A percentile compares a stretch with the other conserved stretches of the same genome.
These are phyloP conservation scores for Blastomyces gilchristii DNA, from an alignment of 2,329 filamentous ascomycete species.

Conservation along the genomic window DNA sequence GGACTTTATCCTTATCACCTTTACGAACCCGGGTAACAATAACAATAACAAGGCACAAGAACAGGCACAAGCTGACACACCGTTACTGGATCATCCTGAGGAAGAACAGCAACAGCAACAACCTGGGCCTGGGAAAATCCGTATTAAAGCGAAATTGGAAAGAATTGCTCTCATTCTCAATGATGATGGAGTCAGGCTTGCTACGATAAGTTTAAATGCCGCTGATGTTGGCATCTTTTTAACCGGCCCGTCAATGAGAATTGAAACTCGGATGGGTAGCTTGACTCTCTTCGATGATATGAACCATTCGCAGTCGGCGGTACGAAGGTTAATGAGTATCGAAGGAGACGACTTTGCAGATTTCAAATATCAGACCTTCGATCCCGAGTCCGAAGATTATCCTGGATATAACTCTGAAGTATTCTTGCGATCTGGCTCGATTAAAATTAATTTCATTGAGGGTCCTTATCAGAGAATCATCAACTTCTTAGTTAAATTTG, in stretches of 20 bases:
- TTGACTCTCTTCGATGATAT: conserved; percentile 86
- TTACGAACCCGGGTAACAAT: conserved; percentile 55
- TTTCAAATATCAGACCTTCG: conserved; percentile 95
- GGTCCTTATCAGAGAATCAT: conserved; percentile 98
- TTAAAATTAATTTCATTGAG: conserved; percentile 94
- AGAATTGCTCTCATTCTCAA: conserved; percentile 91
- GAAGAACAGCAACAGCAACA: conserved; percentile 21
- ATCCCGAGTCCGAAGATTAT: conserved; percentile 63
- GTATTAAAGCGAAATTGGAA: conserved; percentile 87
- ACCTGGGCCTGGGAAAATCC: conserved; percentile 59
- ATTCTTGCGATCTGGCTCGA: conserved; percentile 79
- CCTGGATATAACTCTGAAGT: conserved; percentile 93
- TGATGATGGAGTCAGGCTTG: conserved; percentile 90
- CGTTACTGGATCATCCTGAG: conserved; percentile 20
- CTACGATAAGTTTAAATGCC: conserved; percentile 83
- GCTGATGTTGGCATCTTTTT: conserved; percentile 87
- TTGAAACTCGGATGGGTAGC: conserved; percentile 78
- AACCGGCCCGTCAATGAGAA: conserved; percentile 72
- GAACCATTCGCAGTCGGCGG: conserved; percentile 70
- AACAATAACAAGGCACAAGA: conserved; percentile 28
- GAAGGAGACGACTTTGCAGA: conserved; percentile 92
- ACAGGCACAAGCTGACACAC: conserved; percentile 25
- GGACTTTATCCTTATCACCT: conserved; percentile 89
- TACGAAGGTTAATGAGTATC: conserved; percentile 84
- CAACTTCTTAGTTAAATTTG: conserved; percentile 95